phyloP scores from a whole-genome alignment of 257 asterid species.

The Fraxinus cuspidata region DNA sequence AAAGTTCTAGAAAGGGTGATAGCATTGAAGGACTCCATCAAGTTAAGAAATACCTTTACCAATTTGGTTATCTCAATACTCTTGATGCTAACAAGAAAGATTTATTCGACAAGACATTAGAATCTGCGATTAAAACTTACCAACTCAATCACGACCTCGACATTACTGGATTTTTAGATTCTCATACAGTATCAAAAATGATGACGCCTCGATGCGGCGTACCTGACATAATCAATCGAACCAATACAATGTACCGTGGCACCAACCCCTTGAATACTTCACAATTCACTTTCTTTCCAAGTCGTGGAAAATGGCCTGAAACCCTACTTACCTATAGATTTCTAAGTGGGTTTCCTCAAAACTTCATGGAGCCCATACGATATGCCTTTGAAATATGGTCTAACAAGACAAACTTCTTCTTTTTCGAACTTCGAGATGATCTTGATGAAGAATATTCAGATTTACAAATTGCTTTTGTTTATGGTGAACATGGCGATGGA shows the following conservation, averaged over 20 bases:
- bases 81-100: background rate
- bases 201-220: slow-evolving; percentile 33
- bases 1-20: background rate
- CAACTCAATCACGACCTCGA: slow-evolving; percentile 27
- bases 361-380: background rate
- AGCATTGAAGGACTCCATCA: slow-evolving; percentile 9
- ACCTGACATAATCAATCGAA: background rate
- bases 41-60: slow-evolving; percentile 26
- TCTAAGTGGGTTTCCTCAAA: background rate
- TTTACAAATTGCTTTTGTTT: slow-evolving; percentile 28
- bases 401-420: background rate
- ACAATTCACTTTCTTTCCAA: slow-evolving; percentile 28
- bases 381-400: slow-evolving; percentile 29
- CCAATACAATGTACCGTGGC: background rate
- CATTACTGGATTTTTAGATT: slow-evolving; percentile 22
- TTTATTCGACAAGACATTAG: slow-evolving; percentile 23
- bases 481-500: slow-evolving; percentile 30
- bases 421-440: background rate
- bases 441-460: slow-evolving; percentile 1
- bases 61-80: slow-evolving; percentile 26
- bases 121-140: slow-evolving; percentile 18
- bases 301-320: slow-evolving; percentile 24
- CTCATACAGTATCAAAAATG: slow-evolving; percentile 16
- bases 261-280: background rate
- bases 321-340: background rate